phyloP scores from a whole-genome alignment of 345 rosid species.

The Eucalyptus lansdowneana region DNA sequence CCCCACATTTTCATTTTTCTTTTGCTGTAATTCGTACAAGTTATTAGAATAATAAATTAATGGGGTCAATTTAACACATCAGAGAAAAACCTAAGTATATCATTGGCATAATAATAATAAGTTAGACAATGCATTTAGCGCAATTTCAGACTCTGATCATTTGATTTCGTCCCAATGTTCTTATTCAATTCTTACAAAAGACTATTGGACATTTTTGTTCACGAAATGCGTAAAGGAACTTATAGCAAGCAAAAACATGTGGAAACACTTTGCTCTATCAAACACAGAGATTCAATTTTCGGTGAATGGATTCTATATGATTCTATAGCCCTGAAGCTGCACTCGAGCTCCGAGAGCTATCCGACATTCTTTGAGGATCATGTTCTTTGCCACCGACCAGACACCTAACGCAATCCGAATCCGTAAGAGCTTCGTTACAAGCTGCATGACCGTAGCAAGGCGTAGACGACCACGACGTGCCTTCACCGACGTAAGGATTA shows the following conservation, averaged over 20 bases:
- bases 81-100: neutral
- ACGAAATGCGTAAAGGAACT: rapidly evolving
- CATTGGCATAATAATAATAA: neutral
- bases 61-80: too few relatives aligned
- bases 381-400: neutral
- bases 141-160: too few relatives aligned
- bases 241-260: too few relatives aligned
- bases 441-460: too few relatives aligned
- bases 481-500: neutral
- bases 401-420: neutral
- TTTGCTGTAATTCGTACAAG: too few relatives aligned
- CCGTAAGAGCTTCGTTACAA: neutral
- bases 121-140: too few relatives aligned
- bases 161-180: too few relatives aligned
- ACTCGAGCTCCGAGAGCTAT: neutral
- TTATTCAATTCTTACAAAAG: too few relatives aligned
- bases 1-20: too few relatives aligned
- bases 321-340: neutral
- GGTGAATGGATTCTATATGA: neutral
- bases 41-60: too few relatives aligned
- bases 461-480: too few relatives aligned
- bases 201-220: too few relatives aligned
- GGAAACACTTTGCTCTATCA: neutral
- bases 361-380: neutral
- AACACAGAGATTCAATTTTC: neutral